Percentiles rank a stretch among this genome's conserved stretches.
These are phyloP conservation scores for Lipomyces mesembrius DNA, from an alignment of 805 yeast species.

Conservation along the genomic window DNA sequence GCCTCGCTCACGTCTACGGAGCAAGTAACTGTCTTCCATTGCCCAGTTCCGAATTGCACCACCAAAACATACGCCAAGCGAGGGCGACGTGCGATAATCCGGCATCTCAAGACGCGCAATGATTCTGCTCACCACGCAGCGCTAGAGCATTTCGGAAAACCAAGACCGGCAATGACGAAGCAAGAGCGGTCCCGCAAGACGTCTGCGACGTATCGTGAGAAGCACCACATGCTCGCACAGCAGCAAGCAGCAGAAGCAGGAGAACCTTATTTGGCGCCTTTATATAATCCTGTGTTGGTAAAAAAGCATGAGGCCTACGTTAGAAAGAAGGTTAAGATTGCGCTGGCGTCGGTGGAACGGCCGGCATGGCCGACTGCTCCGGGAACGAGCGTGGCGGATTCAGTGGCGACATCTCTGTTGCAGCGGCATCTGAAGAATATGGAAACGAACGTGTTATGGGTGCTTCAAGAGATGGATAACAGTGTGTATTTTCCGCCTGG, in stretches of 20 bases:
- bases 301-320: slow-evolving; percentile 36
- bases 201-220: slow-evolving; percentile 35
- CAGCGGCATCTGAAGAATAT: slow-evolving; percentile 14
- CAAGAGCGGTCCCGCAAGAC: slow-evolving; percentile 37
- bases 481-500: slow-evolving; percentile 31
- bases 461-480: slow-evolving; percentile 33
- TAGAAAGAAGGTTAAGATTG: slow-evolving; percentile 31
- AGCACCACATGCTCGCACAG: slow-evolving; percentile 23
- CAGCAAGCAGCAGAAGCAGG: slow-evolving; percentile 25
- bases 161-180: slow-evolving; percentile 28
- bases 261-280: slow-evolving; percentile 35
- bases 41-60: slow-evolving; percentile 31
- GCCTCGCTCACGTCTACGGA: slow-evolving; percentile 22
- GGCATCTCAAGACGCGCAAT: slow-evolving; percentile 24
- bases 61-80: slow-evolving; percentile 35
- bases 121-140: slow-evolving; percentile 28
- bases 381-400: slow-evolving; percentile 8
- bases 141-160: slow-evolving; percentile 12
- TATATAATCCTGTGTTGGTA: slow-evolving; percentile 30
- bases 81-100: slow-evolving; percentile 35
- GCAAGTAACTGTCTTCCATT: slow-evolving; percentile 31
- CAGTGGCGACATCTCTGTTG: slow-evolving; percentile 4
- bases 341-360: slow-evolving; percentile 21
- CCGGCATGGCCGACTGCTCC: slow-evolving; percentile 30
- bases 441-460: slow-evolving; percentile 31